These are phyloP conservation scores for Xylariaceae sp. DNA, from an alignment of 2,329 filamentous ascomycete species.

Conservation along the genomic window DNA sequence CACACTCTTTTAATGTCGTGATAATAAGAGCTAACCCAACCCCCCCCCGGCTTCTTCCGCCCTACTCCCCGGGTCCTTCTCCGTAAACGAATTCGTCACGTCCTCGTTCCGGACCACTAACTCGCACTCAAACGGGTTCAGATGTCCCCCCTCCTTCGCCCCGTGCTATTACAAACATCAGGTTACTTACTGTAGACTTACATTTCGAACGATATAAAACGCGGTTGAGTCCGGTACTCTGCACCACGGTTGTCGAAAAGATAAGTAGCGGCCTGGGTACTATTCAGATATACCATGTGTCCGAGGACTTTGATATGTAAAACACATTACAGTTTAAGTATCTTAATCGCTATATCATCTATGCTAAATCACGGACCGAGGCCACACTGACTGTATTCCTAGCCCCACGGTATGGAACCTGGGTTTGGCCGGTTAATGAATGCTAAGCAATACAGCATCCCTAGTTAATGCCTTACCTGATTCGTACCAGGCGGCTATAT, in stretches of 20 bases:
- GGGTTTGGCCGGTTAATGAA: slow-evolving; percentile 35
- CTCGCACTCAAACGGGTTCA: slow-evolving; percentile 13
- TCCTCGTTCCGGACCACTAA: slow-evolving; percentile 8
- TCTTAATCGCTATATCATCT: not conserved
- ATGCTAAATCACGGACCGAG: not conserved
- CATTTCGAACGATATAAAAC: slow-evolving; percentile 41
- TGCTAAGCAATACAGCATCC: slow-evolving; percentile 35
- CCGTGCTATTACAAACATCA: slow-evolving; percentile 18
- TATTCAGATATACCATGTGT: slow-evolving; percentile 44
- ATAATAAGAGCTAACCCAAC: too few relatives aligned
- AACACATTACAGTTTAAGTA: slow-evolving; percentile 33
- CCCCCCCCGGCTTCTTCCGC: too few relatives aligned
- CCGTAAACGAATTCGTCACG: slow-evolving; percentile 12
- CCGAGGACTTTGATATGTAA: slow-evolving; percentile 41
- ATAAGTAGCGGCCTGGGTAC: slow-evolving; percentile 41
- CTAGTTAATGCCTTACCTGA: slow-evolving; percentile 35
- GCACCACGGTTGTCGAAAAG: slow-evolving; percentile 44
- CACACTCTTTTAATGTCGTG: too few relatives aligned
- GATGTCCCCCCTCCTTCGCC: slow-evolving; percentile 30
- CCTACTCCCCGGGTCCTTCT: not conserved
- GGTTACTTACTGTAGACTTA: slow-evolving; percentile 1
- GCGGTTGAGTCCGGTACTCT: slow-evolving; percentile 44
- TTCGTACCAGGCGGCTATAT: slow-evolving; percentile 17
- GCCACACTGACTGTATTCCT: slow-evolving; percentile 35
- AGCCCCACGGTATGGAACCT: slow-evolving; percentile 37